phyloP scores from a whole-genome alignment of 164 flowering plant species.

The Santalum album region DNA sequence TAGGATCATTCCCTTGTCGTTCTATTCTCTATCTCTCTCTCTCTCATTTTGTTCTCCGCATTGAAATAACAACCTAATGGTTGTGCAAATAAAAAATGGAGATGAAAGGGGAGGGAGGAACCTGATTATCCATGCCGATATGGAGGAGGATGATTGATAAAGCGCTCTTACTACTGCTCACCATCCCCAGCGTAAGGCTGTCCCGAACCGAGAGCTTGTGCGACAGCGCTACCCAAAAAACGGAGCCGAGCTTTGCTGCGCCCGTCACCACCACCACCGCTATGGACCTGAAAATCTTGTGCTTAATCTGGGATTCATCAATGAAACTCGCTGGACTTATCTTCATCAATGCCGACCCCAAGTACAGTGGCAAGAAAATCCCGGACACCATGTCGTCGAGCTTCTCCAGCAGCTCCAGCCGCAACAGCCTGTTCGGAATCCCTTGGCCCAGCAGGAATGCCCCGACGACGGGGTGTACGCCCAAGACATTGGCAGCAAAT shows the following conservation, averaged over 20 bases:
- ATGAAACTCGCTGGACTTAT: conserved; percentile 3
- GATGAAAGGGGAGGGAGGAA: conserved; percentile 3
- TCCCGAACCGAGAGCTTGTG: conserved; percentile 18
- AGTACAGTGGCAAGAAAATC: conserved; percentile 20
- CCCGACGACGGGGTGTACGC: conserved; percentile 18
- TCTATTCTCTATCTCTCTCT: too few species aligned
- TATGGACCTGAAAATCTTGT: neutral
- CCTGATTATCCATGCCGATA: conserved; percentile 24
- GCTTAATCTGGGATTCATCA: neutral
- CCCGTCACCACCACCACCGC: conserved; percentile 8
- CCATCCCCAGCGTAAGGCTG: conserved; percentile 24
- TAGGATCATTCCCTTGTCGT: too few species aligned
- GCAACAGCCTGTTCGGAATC: conserved; percentile 19
- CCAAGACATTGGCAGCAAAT: conserved; percentile 20
- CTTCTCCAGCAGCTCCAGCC: conserved; percentile 16
- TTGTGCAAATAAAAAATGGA: too few species aligned
- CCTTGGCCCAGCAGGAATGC: conserved; percentile 18
- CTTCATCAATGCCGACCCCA: conserved; percentile 18
- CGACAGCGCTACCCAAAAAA: conserved; percentile 9
- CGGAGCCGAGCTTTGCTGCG: conserved; percentile 15
- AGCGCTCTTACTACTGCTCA: conserved; percentile 28
- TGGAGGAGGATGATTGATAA: conserved; percentile 22
- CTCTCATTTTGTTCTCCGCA: too few species aligned
- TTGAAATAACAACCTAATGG: too few species aligned
- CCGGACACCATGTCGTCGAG: conserved; percentile 22